Evolutionary conservation across 192 early-diverging fungal species (phyloP), one percentile per base, ranked within the genome.

Genomic region (Backusella circina): DNA sequence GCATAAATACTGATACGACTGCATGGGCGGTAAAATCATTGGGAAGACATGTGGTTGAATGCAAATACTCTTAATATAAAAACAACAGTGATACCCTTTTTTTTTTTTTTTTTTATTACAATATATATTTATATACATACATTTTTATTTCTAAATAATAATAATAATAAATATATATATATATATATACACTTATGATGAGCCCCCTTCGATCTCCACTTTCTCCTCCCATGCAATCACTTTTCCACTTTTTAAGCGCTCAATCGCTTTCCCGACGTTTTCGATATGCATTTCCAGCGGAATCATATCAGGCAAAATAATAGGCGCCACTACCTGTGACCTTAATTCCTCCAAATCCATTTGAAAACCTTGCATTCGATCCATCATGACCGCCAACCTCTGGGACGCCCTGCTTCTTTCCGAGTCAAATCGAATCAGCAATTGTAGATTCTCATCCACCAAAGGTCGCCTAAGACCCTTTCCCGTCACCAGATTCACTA

Each of bases 291-390:
- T 18, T 50, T 84, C 83, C 9, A 84, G 21, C 5, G 83, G 78
- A 36, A 84, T 31, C 23, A 61, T 37, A 13, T 81, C 79, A 8
- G 79, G 72, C 5, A 75, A 54, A 2, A 82, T 41, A 51, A 82
- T 78, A 15, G 86, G 86, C 16, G 67, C 71, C 0, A 83, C 76
- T 2, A 86, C 78, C 54, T 82, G 81, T 18, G 85, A 75, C 21
- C 87, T 65, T 36, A 88, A 67, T 36, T 86, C 78, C 35, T 85
- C 84, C 31, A 88, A 75, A 75, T 88, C 87, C 39, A 84, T 77
- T 70, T 88, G 86, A 70, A 87, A 86, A 1, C 83, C 78, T 2
- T 85, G 83, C 77, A 88, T 70, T 44, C 84, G 74, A 71, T 78
- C 84, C 16, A 87, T 57, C 44, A 82, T 81, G 3, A 80, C 36